Conservation (phyloP, 352 stramenopile genomes). For the Phytophthora ramorum region DNA sequence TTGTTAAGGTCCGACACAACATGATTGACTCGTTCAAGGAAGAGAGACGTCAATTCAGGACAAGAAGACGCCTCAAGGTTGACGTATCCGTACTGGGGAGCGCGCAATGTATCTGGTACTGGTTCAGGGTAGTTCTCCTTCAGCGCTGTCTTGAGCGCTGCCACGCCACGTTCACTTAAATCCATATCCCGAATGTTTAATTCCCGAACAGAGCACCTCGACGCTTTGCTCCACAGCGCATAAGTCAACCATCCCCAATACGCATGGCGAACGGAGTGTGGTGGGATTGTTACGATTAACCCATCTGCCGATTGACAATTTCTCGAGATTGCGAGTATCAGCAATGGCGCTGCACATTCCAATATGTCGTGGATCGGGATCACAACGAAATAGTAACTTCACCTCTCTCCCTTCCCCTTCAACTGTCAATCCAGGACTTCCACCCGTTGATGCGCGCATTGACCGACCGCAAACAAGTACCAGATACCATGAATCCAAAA, state of each 20-base stretch:
- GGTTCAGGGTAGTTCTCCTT: neutral
- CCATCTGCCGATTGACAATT: neutral
- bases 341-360: neutral
- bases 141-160: constrained; percentile 1
- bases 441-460: neutral
- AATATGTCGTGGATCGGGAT: neutral
- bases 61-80: neutral
- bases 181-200: neutral
- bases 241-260: constrained; percentile 7
- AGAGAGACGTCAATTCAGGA: neutral
- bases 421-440: neutral
- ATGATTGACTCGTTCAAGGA: neutral
- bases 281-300: neutral
- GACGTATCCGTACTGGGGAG: constrained; percentile 1
- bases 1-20: neutral
- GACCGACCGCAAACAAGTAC: neutral
- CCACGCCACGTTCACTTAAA: neutral
- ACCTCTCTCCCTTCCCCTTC: neutral
- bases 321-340: neutral
- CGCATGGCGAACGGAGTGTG: neutral
- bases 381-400: neutral
- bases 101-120: neutral
- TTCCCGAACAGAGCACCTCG: neutral
- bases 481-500: neutral
- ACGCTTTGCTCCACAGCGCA: constrained; percentile 3